Conservation (phyloP, 495 filamentous ascomycete species). For the Tuber umbilicatum region DNA sequence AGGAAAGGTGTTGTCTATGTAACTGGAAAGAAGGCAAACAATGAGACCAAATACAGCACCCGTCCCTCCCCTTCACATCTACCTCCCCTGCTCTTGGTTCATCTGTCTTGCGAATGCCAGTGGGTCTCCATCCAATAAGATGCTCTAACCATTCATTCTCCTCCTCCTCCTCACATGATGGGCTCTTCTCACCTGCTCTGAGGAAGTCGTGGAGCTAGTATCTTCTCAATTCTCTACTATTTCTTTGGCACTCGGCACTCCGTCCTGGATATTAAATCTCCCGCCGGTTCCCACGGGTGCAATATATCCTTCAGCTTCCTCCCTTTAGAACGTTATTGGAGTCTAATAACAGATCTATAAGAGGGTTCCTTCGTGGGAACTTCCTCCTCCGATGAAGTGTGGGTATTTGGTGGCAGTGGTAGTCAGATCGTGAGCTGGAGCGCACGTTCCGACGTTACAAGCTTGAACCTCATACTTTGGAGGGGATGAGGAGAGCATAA, state of each 20-base stretch:
- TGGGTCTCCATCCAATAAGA: not conserved
- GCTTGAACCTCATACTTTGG: constrained; percentile 29
- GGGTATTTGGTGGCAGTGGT: too few relatives aligned
- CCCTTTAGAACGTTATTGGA: too few relatives aligned
- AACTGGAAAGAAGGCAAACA: too few relatives aligned
- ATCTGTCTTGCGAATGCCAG: not conserved
- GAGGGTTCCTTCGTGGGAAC: too few relatives aligned
- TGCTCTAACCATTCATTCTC: not conserved
- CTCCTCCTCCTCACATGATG: not conserved
- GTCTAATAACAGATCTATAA: too few relatives aligned
- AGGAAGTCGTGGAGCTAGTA: not conserved
- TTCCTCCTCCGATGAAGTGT: too few relatives aligned
- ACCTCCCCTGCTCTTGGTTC: not conserved
- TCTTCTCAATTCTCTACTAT: not conserved
- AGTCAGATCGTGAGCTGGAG: not conserved
- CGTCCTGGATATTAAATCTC: too few relatives aligned
- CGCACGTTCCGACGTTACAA: constrained; percentile 16
- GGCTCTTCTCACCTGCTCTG: not conserved
- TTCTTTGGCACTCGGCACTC: too few relatives aligned
- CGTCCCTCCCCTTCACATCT: not conserved
- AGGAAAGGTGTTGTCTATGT: too few relatives aligned
- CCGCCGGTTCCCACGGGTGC: constrained; percentile 21
- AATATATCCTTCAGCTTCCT: constrained; percentile 12
- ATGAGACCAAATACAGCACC: too few relatives aligned
- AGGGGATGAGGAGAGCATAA: constrained; percentile 22